A percentile compares a stretch with the other conserved stretches of the same genome.
Conservation (phyloP, 2,329 filamentous ascomycete genomes). For the Aspergillus sergii region DNA sequence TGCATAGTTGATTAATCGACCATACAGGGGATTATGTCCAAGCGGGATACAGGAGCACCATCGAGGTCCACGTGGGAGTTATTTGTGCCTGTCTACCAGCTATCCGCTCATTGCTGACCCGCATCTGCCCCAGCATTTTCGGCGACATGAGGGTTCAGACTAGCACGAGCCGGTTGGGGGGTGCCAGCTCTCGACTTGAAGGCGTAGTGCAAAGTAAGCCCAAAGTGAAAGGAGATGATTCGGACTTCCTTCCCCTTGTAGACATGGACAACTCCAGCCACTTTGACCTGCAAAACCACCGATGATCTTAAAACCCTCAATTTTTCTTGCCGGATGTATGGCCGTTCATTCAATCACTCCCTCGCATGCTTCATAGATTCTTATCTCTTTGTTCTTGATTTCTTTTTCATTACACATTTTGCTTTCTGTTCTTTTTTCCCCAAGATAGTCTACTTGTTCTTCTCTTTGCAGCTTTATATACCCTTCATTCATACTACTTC, state of each 20-base stretch:
- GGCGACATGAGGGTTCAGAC: constrained; percentile 29
- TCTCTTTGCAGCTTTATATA: not conserved
- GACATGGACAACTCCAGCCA: not conserved
- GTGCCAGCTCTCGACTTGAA: not conserved
- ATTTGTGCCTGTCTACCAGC: constrained; percentile 36
- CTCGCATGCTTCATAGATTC: not conserved
- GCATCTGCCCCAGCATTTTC: constrained; percentile 39
- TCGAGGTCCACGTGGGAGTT: constrained; percentile 34
- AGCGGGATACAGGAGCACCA: constrained; percentile 35
- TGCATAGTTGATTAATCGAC: not conserved
- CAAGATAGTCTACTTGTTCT: not conserved
- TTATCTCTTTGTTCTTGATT: not conserved
- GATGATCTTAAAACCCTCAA: not conserved
- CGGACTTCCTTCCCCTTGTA: not conserved
- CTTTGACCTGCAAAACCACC: not conserved
- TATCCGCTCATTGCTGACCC: constrained; percentile 42
- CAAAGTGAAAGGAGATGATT: not conserved
- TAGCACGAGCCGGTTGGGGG: not conserved
- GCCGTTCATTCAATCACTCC: not conserved
- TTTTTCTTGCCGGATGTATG: not conserved
- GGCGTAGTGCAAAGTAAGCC: not conserved
- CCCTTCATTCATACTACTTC: not conserved
- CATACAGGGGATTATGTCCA: constrained; percentile 32
- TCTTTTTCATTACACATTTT: not conserved
- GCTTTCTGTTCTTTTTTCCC: not conserved